These are phyloP conservation scores for Phascolomyces articulosus DNA, from an alignment of 371 early-diverging fungal species.

Conservation along the genomic window DNA sequence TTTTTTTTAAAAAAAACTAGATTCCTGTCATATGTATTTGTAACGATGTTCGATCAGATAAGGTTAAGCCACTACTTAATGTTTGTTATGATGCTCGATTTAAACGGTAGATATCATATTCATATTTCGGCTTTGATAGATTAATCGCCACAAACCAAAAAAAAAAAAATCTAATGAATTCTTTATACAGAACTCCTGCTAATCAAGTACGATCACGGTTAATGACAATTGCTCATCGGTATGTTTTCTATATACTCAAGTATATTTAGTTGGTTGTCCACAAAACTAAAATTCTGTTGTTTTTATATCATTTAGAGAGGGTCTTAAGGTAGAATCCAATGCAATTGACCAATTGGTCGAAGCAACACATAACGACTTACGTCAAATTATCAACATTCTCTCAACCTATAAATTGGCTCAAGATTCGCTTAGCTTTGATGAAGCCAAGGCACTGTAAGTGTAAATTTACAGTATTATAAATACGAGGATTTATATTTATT, in stretches of 20 bases:
- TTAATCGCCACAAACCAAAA: no score
- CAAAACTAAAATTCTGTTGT: neutral
- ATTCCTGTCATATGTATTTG: conserved; percentile 77
- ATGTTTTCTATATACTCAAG: conserved; percentile 11
- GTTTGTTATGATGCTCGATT: conserved; percentile 93
- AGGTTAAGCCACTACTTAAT: conserved; percentile 89
- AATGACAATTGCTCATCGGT: conserved; percentile 77
- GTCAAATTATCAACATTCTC: conserved; percentile 97
- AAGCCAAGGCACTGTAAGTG: conserved; percentile 77
- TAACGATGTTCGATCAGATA: conserved; percentile 93
- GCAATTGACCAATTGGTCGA: conserved; percentile 89
- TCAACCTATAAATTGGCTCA: conserved; percentile 82
- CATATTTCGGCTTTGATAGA: no score
- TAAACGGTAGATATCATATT: conserved; percentile 67
- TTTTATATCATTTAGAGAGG: conserved; percentile 60
- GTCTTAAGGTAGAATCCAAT: conserved; percentile 76
- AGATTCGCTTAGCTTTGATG: conserved; percentile 76
- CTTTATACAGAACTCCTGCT: conserved; percentile 38
- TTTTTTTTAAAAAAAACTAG: conserved; percentile 1
- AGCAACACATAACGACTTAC: conserved; percentile 90
- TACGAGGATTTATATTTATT: no score
- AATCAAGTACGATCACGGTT: conserved; percentile 72
- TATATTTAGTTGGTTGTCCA: no score
- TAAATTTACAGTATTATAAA: neutral
- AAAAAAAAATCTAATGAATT: neutral